A percentile compares a stretch with the other conserved stretches of the same genome.
These are phyloP conservation scores for Gracilaria vermiculophylla DNA, from an alignment of 23 red algal species.

Conservation along the genomic window DNA sequence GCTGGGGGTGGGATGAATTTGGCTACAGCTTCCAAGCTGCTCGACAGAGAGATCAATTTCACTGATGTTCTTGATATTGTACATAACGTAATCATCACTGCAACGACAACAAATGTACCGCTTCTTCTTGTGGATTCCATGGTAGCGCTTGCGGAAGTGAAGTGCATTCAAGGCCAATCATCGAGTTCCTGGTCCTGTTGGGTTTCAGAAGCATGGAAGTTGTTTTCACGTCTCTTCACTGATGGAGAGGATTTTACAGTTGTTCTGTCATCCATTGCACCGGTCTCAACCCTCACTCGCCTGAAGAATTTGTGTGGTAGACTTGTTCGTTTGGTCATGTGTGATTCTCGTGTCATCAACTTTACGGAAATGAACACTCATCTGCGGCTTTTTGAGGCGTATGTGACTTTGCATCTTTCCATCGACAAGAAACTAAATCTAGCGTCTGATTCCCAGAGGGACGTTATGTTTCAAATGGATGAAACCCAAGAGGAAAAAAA, in stretches of 20 bases:
- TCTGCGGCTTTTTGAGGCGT: constrained; percentile 76
- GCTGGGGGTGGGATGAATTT: constrained; percentile 65
- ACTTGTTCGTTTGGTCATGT: constrained; percentile 72
- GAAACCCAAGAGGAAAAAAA: background rate
- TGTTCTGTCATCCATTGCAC: constrained; percentile 51
- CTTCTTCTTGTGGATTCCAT: constrained; percentile 66
- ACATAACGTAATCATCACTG: constrained; percentile 43
- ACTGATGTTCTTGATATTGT: constrained; percentile 55
- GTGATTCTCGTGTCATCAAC: constrained; percentile 28
- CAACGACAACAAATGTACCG: constrained; percentile 48
- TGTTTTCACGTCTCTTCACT: constrained; percentile 67
- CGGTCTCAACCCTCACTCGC: constrained; percentile 61
- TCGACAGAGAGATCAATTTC: constrained; percentile 38
- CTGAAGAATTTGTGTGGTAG: constrained; percentile 53
- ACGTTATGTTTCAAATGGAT: background rate
- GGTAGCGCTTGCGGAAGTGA: constrained; percentile 72
- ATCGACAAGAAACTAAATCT: constrained; percentile 75
- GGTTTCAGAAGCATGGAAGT: constrained; percentile 76
- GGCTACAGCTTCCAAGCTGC: constrained; percentile 19
- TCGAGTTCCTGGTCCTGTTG: constrained; percentile 47
- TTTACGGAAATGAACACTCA: constrained; percentile 69
- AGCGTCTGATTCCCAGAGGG: constrained; percentile 24
- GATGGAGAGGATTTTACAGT: constrained; percentile 74
- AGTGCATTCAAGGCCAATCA: constrained; percentile 48
- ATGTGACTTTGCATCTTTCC: constrained; percentile 58